Conservation (phyloP, 225 moss, liverwort and hornwort species). For the Bryoerythrophyllum caledonicum region DNA sequence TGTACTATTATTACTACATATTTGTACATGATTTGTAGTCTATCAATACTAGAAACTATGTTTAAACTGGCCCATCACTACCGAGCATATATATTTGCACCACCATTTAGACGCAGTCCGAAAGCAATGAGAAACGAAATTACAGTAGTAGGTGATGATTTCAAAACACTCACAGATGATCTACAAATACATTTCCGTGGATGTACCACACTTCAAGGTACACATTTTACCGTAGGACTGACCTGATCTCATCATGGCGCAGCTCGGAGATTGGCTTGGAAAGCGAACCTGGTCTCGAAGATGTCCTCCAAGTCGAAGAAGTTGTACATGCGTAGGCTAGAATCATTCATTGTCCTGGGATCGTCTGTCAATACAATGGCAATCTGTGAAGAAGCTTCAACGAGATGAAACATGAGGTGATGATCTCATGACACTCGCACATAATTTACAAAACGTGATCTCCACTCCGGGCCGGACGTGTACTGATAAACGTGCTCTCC, state of each 20-base stretch:
- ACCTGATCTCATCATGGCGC: constrained; percentile 27
- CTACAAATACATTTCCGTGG: background rate
- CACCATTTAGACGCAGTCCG: no score
- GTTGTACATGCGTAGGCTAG: background rate
- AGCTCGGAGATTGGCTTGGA: constrained; percentile 35
- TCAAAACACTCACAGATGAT: constrained; percentile 11
- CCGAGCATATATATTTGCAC: no score
- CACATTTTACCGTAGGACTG: background rate
- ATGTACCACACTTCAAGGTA: background rate
- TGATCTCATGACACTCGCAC: constrained; percentile 9
- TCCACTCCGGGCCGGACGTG: no score
- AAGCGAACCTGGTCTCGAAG: constrained; percentile 33
- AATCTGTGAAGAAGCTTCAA: background rate
- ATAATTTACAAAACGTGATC: background rate
- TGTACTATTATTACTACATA: no score
- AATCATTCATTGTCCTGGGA: background rate
- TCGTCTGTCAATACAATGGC: background rate
- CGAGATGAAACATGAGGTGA: background rate
- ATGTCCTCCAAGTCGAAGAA: no score
- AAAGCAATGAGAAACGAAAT: no score
- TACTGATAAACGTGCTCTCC: no score
- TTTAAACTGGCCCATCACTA: no score
- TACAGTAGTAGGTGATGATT: background rate
- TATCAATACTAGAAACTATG: no score
- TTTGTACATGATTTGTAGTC: no score